These are phyloP conservation scores for Calonectria henricotiae DNA, from an alignment of 2,329 filamentous ascomycete species.

Conservation along the genomic window DNA sequence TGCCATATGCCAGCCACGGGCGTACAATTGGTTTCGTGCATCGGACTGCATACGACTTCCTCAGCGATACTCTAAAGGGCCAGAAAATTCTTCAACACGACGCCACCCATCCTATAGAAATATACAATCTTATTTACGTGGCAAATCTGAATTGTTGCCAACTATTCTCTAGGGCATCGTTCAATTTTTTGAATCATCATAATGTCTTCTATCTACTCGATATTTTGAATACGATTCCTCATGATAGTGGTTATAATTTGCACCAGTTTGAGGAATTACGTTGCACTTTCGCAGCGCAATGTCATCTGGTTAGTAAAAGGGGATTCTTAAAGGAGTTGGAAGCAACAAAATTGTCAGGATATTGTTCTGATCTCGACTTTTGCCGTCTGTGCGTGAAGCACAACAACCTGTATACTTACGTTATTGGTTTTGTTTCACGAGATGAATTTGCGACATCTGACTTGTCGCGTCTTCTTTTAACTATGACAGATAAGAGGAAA, in stretches of 20 bases:
- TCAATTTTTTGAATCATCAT: too few species aligned
- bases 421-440: neutral
- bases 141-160: neutral
- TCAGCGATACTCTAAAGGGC: neutral
- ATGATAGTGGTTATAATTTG: neutral
- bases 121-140: neutral
- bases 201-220: neutral
- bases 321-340: neutral
- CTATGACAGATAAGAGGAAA: neutral
- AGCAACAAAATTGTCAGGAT: neutral
- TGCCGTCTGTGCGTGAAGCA: neutral
- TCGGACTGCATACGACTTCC: slow-evolving; percentile 16
- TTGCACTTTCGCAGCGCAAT: neutral
- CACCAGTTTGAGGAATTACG: neutral
- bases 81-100: neutral
- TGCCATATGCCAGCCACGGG: neutral
- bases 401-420: neutral
- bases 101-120: neutral
- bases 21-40: neutral
- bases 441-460: neutral
- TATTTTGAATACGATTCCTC: neutral
- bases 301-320: neutral
- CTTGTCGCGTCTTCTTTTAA: neutral
- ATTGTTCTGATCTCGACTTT: neutral
- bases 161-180: neutral